Evolutionary conservation across 2,329 filamentous ascomycete genomes (phyloP).

Genomic region (Penicillium frequentans): DNA sequence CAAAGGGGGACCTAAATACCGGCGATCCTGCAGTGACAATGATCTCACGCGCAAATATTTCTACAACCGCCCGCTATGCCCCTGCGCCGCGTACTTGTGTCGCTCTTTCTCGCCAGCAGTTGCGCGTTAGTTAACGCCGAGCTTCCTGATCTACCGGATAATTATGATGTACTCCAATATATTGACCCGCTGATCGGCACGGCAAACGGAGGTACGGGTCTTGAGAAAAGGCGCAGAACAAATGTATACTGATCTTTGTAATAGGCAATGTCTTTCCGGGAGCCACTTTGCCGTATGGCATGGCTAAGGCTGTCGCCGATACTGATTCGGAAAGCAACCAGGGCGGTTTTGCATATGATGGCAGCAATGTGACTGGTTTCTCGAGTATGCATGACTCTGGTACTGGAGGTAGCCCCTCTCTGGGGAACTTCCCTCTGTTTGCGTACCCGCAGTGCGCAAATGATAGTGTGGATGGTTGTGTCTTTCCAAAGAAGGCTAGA

Average conservation of each 20-base stretch:
- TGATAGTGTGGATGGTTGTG: conserved; percentile 63
- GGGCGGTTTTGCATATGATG: conserved; percentile 57
- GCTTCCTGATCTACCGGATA: conserved; percentile 12
- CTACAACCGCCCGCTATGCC: conserved; percentile 10
- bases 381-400: conserved; percentile 52
- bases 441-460: conserved; percentile 61
- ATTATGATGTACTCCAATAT: conserved; percentile 46
- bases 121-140: conserved; percentile 10
- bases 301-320: conserved; percentile 59
- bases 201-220: conserved; percentile 45
- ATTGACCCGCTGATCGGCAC: conserved; percentile 57
- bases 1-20: conserved; percentile 13
- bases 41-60: not conserved
- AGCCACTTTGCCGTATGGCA: conserved; percentile 55
- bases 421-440: conserved; percentile 74
- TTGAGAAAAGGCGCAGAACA: no score
- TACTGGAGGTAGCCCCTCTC: conserved; percentile 56
- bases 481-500: conserved; percentile 58
- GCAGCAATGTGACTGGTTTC: conserved; percentile 53
- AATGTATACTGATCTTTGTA: not conserved
- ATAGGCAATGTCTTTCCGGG: conserved; percentile 58
- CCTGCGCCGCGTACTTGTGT: conserved; percentile 9
- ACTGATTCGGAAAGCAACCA: conserved; percentile 53
- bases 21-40: not conserved
- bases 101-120: conserved; percentile 13